phyloP scores from a whole-genome alignment of 495 filamentous ascomycete genomes.

The Articulospora tetracladia region DNA sequence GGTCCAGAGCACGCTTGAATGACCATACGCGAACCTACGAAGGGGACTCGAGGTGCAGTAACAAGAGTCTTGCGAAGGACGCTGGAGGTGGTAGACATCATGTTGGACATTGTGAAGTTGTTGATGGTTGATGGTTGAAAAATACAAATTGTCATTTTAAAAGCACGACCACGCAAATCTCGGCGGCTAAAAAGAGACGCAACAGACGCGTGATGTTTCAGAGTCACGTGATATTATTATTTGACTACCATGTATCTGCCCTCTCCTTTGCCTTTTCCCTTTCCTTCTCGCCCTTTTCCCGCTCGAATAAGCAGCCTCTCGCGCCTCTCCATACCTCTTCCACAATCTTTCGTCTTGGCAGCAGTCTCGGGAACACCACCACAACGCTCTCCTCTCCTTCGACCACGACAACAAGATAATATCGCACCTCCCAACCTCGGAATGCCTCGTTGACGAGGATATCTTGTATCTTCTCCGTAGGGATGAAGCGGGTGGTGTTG shows the following conservation, averaged over 20 bases:
- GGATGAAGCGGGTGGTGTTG: slow-evolving; percentile 82
- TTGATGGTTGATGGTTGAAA: background rate
- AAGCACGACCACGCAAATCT: background rate
- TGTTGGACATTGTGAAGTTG: background rate
- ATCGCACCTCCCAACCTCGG: slow-evolving; percentile 84
- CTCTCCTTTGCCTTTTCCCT: background rate
- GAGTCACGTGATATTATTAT: background rate
- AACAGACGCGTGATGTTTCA: background rate
- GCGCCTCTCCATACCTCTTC: slow-evolving; percentile 83
- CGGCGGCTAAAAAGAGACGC: background rate
- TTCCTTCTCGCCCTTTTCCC: slow-evolving; percentile 14
- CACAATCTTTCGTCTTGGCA: slow-evolving; percentile 67
- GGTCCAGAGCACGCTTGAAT: background rate
- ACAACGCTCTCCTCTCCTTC: slow-evolving; percentile 85
- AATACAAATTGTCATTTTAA: background rate
- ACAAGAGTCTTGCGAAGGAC: background rate
- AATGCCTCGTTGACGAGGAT: slow-evolving; percentile 96
- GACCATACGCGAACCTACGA: background rate
- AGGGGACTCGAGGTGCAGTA: background rate
- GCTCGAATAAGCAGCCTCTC: slow-evolving; percentile 72
- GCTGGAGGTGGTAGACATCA: background rate
- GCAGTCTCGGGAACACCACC: slow-evolving; percentile 84
- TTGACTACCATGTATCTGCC: background rate
- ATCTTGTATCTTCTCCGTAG: slow-evolving; percentile 85
- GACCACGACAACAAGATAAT: slow-evolving; percentile 86